Evolutionary conservation across 805 yeast genomes (phyloP).

Genomic region (Pichia occidentalis): DNA sequence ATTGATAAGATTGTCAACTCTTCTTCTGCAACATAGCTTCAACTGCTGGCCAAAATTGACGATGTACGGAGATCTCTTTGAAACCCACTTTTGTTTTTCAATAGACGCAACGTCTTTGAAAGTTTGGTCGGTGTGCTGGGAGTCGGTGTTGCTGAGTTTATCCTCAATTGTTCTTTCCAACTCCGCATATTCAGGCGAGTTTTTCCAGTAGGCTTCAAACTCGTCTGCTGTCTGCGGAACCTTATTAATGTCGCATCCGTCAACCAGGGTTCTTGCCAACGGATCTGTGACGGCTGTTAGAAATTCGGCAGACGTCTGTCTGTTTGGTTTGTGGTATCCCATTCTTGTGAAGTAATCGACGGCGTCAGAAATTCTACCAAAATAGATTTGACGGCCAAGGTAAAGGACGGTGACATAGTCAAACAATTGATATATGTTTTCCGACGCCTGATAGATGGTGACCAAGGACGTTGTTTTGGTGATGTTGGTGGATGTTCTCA

Average conservation of each 20-base stretch:
- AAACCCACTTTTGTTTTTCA: slow-evolving; percentile 35
- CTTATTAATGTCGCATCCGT: slow-evolving; percentile 43
- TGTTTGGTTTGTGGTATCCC: slow-evolving; percentile 56
- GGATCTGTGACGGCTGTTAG: slow-evolving; percentile 65
- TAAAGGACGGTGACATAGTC: slow-evolving; percentile 55
- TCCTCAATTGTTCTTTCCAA: slow-evolving; percentile 32
- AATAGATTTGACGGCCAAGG: slow-evolving; percentile 53
- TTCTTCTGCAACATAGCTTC: slow-evolving; percentile 45
- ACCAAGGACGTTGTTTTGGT: slow-evolving; percentile 50
- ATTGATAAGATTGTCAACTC: slow-evolving; percentile 46
- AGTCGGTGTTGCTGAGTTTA: slow-evolving; percentile 31
- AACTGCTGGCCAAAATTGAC: slow-evolving; percentile 45
- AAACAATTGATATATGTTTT: slow-evolving; percentile 51
- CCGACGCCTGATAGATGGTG: slow-evolving; percentile 62
- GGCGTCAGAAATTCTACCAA: slow-evolving; percentile 47
- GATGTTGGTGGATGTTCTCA: slow-evolving; percentile 51
- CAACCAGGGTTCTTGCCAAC: slow-evolving; percentile 42
- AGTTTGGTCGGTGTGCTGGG: slow-evolving; percentile 24
- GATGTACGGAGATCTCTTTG: slow-evolving; percentile 31
- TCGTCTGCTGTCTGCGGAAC: slow-evolving; percentile 55
- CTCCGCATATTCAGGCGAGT: slow-evolving; percentile 44
- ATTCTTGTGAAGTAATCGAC: slow-evolving; percentile 46
- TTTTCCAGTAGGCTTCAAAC: slow-evolving; percentile 50
- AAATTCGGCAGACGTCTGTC: slow-evolving; percentile 63
- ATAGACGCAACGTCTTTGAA: slow-evolving; percentile 26